Base-by-base conservation (phyloP, 164 flowering plant species). In the Liriodendron chinense region DNA sequence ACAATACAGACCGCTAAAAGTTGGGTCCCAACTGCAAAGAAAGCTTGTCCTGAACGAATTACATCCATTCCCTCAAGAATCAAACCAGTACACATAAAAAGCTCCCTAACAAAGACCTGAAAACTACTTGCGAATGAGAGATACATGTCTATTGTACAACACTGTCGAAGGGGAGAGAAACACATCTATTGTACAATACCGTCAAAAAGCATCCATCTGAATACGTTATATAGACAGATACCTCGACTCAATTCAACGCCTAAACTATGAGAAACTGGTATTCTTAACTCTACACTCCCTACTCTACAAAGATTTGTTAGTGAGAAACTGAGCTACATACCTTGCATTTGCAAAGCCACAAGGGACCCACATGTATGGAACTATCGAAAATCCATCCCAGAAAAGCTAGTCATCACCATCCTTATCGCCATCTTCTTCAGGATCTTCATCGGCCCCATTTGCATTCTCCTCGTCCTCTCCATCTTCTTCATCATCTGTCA, bases 401-500 rank as follows among this genome's bases (percentile, higher is more conserved):
- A 13, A 53, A 53, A 53, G 59, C 18, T 16, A 53, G 18, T 12
- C 59, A 53, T 53, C 59, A 53, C 69, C 43, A 67, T 69, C 71
- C 43, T 47, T 78, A 26, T 80, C 79, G 14, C 71, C 68, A 63
- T 63, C 76, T 49, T 71, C 75, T 26, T 68, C 77, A 18, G 68
- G 12, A 65, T 65, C 26, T 14, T 47, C 64, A 21, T 7, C 59
- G 59, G 59, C 18, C 59, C 18, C 59, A 0, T 53, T 13, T 1
- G 21, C 68, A 9, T 76, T 72, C 25, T 70, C 61, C 67, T 86
- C 86, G n/a, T 82, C 87, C 34, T 81, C 89, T 22, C 71, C 86
- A 5, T 86, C 95, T 1, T 87, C 90, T 66, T 91, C 96, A 6
- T 89, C 94, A 75, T 90, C 92, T 47, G 86, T 75, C 96, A 92